A percentile compares a stretch with the other conserved stretches of the same genome.
These are phyloP conservation scores for Rhodosporidiobolus sp. DNA, from an alignment of 768 basidiomycete species.

Conservation along the genomic window DNA sequence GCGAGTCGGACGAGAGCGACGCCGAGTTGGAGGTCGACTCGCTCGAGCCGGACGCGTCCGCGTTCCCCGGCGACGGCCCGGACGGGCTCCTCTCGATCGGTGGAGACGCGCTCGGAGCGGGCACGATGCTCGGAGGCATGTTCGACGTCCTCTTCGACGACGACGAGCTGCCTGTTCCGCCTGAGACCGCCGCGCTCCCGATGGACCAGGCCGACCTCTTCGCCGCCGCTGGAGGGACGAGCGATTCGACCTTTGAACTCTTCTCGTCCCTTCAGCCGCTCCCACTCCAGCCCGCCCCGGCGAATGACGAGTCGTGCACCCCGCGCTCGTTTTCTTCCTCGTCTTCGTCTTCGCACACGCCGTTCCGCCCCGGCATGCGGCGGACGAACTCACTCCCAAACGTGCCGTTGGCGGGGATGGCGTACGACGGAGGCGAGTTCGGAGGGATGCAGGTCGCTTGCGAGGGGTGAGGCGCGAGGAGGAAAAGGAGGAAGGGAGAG, in stretches of 20 bases:
- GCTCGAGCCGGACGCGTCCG: too few species aligned
- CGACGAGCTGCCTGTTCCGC: not conserved
- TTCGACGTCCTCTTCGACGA: not conserved
- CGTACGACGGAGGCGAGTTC: not conserved
- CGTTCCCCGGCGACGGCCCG: too few species aligned
- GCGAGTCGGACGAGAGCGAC: slow-evolving; percentile 5
- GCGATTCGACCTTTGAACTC: too few species aligned
- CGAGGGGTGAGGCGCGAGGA: not conserved
- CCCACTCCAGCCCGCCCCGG: not conserved
- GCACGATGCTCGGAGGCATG: not conserved
- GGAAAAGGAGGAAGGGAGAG: not conserved
- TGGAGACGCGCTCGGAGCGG: too few species aligned
- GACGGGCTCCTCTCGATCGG: not conserved
- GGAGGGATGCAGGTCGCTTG: not conserved
- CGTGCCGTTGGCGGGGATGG: too few species aligned
- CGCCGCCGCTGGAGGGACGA: not conserved
- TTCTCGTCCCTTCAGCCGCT: not conserved
- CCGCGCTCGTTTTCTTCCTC: not conserved
- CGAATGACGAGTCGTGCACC: too few species aligned
- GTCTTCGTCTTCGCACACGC: too few species aligned
- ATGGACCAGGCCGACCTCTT: not conserved
- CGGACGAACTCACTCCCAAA: not conserved
- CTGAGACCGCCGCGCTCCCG: not conserved
- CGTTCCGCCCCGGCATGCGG: not conserved
- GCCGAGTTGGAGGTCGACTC: not conserved